Evolutionary conservation across 116 monocot species (phyloP).

Genomic region (Thalassia testudinum): DNA sequence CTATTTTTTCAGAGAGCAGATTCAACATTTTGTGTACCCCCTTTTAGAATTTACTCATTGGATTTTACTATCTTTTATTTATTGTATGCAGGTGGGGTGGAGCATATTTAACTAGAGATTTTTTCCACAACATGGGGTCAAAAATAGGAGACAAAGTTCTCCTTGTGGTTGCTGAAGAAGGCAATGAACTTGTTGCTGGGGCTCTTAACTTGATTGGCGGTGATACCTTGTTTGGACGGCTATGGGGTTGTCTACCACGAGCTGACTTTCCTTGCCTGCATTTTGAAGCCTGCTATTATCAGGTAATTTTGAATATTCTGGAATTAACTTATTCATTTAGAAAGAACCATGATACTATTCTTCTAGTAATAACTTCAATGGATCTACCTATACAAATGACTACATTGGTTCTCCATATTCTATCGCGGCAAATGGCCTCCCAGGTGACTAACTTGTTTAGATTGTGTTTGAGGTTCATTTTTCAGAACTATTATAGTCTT

Average conservation of each 20-base stretch:
- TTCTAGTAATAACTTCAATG: no score
- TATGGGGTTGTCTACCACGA: slow-evolving; percentile 85
- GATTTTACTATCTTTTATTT: no score
- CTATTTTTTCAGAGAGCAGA: no score
- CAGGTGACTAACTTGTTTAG: no score
- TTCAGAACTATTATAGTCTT: no score
- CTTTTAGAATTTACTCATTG: no score
- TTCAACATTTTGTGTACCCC: no score
- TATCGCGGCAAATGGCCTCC: no score
- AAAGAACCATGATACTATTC: no score
- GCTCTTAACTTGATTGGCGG: slow-evolving; percentile 95
- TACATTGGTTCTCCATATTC: no score
- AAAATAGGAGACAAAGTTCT: slow-evolving; percentile 75
- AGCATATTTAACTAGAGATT: slow-evolving; percentile 79
- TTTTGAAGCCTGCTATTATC: slow-evolving; percentile 98
- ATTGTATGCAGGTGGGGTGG: slow-evolving; percentile 81
- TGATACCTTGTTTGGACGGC: slow-evolving; percentile 85
- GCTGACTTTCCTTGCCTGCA: slow-evolving; percentile 86
- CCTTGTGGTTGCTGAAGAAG: slow-evolving; percentile 87
- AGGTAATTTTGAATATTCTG: slow-evolving; percentile 25
- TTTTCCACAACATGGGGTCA: slow-evolving; percentile 74
- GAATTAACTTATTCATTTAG: not conserved
- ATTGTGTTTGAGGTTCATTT: no score
- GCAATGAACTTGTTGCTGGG: slow-evolving; percentile 71
- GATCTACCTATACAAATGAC: no score